Conservation (phyloP, 352 stramenopile species). For the Pythium rishiriense region DNA sequence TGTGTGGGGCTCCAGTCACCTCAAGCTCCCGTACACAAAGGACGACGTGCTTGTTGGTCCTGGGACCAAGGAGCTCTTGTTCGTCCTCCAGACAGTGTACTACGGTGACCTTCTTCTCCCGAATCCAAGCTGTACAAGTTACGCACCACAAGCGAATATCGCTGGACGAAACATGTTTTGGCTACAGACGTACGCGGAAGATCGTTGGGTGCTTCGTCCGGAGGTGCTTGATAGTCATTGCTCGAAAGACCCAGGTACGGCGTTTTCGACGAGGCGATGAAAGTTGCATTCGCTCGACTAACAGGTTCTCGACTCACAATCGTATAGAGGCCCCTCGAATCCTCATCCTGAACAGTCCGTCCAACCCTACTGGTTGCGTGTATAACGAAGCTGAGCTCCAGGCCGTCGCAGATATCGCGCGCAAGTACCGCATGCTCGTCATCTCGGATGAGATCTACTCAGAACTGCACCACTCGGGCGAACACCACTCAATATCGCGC, state of each 20-base stretch:
- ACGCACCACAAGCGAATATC: conserved; percentile 84
- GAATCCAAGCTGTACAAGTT: conserved; percentile 86
- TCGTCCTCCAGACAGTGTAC: conserved; percentile 88
- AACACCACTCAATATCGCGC: conserved; percentile 81
- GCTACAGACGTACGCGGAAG: conserved; percentile 74
- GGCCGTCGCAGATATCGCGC: conserved; percentile 66
- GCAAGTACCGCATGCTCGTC: conserved; percentile 87
- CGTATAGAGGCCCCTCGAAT: conserved; percentile 72
- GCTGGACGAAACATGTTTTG: conserved; percentile 89
- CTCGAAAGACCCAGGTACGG: conserved; percentile 69
- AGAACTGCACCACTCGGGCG: conserved; percentile 72
- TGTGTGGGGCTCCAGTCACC: conserved; percentile 51
- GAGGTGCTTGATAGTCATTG: conserved; percentile 84
- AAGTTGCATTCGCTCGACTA: not conserved
- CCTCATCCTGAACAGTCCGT: conserved; percentile 86
- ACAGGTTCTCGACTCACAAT: not conserved
- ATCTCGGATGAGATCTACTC: conserved; percentile 91
- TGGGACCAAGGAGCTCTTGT: conserved; percentile 89
- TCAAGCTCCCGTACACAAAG: conserved; percentile 63
- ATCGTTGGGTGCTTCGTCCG: conserved; percentile 78
- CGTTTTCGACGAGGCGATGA: not conserved
- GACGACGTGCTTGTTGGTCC: conserved; percentile 85
- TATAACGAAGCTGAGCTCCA: conserved; percentile 79
- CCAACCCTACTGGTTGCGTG: conserved; percentile 82
- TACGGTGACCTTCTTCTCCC: conserved; percentile 85